Evolutionary conservation across 2,329 filamentous ascomycete species (phyloP), one percentile per base, ranked within the genome.

Genomic region (Colletotrichum chlorophyti): DNA sequence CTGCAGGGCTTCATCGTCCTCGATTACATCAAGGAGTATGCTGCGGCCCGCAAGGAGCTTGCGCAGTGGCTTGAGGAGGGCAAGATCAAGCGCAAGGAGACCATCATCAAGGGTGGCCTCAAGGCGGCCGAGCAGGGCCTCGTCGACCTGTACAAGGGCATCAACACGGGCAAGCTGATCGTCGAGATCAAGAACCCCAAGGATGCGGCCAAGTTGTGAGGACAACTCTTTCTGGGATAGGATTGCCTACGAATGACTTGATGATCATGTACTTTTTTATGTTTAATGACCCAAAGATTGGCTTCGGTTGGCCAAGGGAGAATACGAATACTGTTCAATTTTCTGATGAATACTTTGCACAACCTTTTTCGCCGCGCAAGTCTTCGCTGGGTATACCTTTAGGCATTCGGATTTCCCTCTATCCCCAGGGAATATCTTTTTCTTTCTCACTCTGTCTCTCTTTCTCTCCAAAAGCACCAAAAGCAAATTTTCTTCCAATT

Each of bases 1-100:
- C 85, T 91, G 79, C 80, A 89, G 74, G 88, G 88, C 1, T 93
- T 93, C 73, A 88, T 93, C 61, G 83, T 91, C 45, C 83, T 90
- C 53, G 90, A 93, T 70, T 91, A 82, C 66, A 73, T 71, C 5
- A 75, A 81, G 49, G 79, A 88, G 66, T 90, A 83, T 68, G 68
- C 79, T 0, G 70, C 74, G 37, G 90, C 88, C 1, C 74, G 82
- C 64, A 76, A 81, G 68, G 80, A 91, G 65, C 75, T 93, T 12
- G 80, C 81, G 1, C 72, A 83, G 62, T 93, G 90, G 89, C 69
- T 91, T n/a, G 75, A 77, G 2, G 85, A 91, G 69, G 90, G 90
- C 46, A 91, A 87, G 75, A 72, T 93, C 62, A 85, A 90, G 81
- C 76, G 86, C 55, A 87, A 87, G 69, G 88, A 92, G 72, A 88